Base-by-base conservation (phyloP, 2,329 filamentous ascomycete species). In the Ceratocystis cubensis region DNA sequence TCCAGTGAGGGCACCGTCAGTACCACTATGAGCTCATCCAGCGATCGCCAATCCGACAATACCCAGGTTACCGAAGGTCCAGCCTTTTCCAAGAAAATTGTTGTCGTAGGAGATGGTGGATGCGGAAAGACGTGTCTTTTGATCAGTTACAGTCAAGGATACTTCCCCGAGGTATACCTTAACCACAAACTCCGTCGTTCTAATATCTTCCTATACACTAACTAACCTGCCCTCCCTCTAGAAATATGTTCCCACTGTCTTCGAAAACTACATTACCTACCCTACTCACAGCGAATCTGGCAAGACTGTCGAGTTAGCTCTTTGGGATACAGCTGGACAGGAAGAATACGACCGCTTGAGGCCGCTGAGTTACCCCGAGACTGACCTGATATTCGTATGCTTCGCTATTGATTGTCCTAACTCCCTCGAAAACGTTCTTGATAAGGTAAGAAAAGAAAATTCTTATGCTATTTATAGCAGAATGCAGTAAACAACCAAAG, bases 191-290 rank as follows among this genome's bases (percentile, higher is more conserved):
- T 37, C 37, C 37, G 37, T 3, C 37, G 37, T 10, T 37, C 37
- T 4, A 37, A 37, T 37, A 37, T 37, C 37, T 37, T 37, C 10
- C 37, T 37, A 4, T 37, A 37, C 37, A 37, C 37, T 37, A 37
- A 37, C 37, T 37, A 1, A 13, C 13, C 10, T 37, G 10, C 37
- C 8, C 37, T 56, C 17, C 33, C 30, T 28, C 48, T 73, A 99
- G 94, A 97, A 96, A 97, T 99, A 99, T 73, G 94, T 99, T 50
- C 94, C 94, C 3, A 99, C 94, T 1, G 94, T 99, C 64, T 99
- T 99, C 76, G 94, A 99, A 75, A 99, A 99, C 81, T 99, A 99
- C 84, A 97, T 99, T 78, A 96, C 94, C 65, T 93, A 96, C 76
- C 95, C 93, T 67, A 88, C 87, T 68, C 94, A 99, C 78, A 85